These are phyloP conservation scores for Epichloe sp. DNA, from an alignment of 2,329 filamentous ascomycete species.

Conservation along the genomic window DNA sequence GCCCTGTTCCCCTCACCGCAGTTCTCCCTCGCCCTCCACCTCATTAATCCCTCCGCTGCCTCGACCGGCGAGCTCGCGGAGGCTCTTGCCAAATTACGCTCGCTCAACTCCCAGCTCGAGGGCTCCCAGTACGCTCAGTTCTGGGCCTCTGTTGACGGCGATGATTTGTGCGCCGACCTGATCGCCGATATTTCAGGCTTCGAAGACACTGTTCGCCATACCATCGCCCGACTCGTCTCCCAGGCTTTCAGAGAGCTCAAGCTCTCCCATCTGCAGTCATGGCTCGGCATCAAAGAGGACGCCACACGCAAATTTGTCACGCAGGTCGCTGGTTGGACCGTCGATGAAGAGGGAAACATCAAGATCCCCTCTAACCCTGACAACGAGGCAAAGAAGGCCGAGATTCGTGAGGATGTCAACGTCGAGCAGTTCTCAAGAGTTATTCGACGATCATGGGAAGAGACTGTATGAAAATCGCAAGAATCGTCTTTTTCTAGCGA, in stretches of 20 bases:
- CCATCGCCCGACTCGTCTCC: constrained; percentile 78
- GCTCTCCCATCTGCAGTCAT: constrained; percentile 55
- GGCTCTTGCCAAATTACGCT: constrained; percentile 76
- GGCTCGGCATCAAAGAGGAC: constrained; percentile 59
- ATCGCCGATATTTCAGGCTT: constrained; percentile 91
- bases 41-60: constrained; percentile 69
- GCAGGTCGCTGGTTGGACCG: constrained; percentile 76
- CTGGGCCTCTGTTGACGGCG: constrained; percentile 84
- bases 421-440: constrained; percentile 75
- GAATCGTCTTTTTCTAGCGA: not conserved
- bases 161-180: constrained; percentile 91
- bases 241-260: constrained; percentile 66
- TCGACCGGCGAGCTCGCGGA: constrained; percentile 66
- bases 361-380: constrained; percentile 85
- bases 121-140: constrained; percentile 82
- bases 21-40: constrained; percentile 86
- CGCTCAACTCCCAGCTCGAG: constrained; percentile 76
- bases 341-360: constrained; percentile 54
- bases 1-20: constrained; percentile 94
- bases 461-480: constrained; percentile 25
- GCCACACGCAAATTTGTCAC: constrained; percentile 64
- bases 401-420: constrained; percentile 90
- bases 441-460: constrained; percentile 76
- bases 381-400: constrained; percentile 91
- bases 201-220: constrained; percentile 82